Base-by-base conservation (phyloP, 2,329 filamentous ascomycete species). In the Stagonosporopsis vannaccii region DNA sequence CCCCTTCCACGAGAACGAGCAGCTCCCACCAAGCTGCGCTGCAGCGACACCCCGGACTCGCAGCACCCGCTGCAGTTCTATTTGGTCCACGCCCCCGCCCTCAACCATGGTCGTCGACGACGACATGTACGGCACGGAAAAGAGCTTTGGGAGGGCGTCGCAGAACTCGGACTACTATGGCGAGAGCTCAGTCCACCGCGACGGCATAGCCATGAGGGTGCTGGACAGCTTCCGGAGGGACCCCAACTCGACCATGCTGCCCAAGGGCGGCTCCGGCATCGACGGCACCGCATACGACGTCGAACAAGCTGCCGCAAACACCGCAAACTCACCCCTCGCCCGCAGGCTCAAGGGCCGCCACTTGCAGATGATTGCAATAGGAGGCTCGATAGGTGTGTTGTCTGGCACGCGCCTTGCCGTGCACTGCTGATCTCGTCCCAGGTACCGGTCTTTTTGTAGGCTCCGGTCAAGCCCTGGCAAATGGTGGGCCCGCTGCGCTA, bases 401-500 rank as follows among this genome's bases (percentile, higher is more conserved):
- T 57, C 45, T 40, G 30, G 15, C 25, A 25, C 47, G 28, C 25
- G 37, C 43, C 30, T 61, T 22, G 32, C 19, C 42, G 44, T 54
- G 41, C 22, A 20, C 26, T 49, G 32, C 56, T 43, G 66, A 73
- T 56, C 69, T 50, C 22, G 36, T 32, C 26, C 22, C 55, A 75
- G 74, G 74, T 51, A 75, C 76, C 53, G 92, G 93, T 62, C 81
- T 97, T 2, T 97, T 97, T 73, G 91, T 97, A 35, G 90, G 91
- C 20, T 94, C 91, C 0, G 78, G 78, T 20, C 68, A 71, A 50
- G 75, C 76, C 28, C 66, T 78, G 46, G 70, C 70, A 56, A 68
- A 69, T 17, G 76, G 76, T 54, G 76, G 75, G n/a, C 74, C 75
- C 25, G 75, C 70, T 20, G 67, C 72, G 12, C 61, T 75, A 40